Percentiles rank a stretch among this genome's conserved stretches.
phyloP scores from a whole-genome alignment of 768 basidiomycete species.

The Daedalea quercina region DNA sequence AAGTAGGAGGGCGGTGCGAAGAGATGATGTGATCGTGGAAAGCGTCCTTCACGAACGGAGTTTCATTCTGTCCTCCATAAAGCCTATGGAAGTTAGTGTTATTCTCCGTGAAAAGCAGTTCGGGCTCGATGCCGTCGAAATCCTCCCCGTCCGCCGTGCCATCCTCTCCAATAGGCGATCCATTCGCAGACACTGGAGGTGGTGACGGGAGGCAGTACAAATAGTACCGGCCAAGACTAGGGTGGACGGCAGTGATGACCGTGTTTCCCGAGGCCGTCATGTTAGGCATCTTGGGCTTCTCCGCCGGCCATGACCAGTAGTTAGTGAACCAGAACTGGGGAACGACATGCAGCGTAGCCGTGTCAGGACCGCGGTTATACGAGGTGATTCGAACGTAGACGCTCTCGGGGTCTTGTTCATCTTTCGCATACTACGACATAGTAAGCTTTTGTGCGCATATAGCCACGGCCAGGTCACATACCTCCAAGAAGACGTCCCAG shows the following conservation, averaged over 20 bases:
- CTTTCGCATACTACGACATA: slow-evolving; percentile 82
- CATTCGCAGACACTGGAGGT: slow-evolving; percentile 74
- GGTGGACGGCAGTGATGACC: slow-evolving; percentile 68
- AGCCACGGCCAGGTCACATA: slow-evolving; percentile 28
- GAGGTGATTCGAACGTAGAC: slow-evolving; percentile 90
- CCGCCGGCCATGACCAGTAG: slow-evolving; percentile 91
- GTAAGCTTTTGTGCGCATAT: not conserved
- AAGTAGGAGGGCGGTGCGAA: slow-evolving; percentile 61
- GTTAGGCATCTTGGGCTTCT: slow-evolving; percentile 59
- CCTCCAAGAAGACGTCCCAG: slow-evolving; percentile 99
- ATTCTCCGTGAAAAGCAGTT: slow-evolving; percentile 93
- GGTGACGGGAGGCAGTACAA: slow-evolving; percentile 91
- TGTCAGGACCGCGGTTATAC: slow-evolving; percentile 95
- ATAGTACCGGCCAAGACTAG: slow-evolving; percentile 66
- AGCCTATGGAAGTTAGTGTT: slow-evolving; percentile 92
- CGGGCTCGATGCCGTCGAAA: slow-evolving; percentile 60
- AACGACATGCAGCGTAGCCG: slow-evolving; percentile 88
- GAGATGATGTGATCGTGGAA: slow-evolving; percentile 98
- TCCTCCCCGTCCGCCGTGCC: slow-evolving; percentile 55
- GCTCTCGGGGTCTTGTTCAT: slow-evolving; percentile 83
- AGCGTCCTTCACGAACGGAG: slow-evolving; percentile 87
- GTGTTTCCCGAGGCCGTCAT: slow-evolving; percentile 51
- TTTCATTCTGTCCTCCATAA: slow-evolving; percentile 82
- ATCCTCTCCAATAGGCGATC: slow-evolving; percentile 33
- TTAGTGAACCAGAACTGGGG: slow-evolving; percentile 98